Base-by-base conservation (phyloP, 805 yeast species). In the Wickerhamiella domercqiae region DNA sequence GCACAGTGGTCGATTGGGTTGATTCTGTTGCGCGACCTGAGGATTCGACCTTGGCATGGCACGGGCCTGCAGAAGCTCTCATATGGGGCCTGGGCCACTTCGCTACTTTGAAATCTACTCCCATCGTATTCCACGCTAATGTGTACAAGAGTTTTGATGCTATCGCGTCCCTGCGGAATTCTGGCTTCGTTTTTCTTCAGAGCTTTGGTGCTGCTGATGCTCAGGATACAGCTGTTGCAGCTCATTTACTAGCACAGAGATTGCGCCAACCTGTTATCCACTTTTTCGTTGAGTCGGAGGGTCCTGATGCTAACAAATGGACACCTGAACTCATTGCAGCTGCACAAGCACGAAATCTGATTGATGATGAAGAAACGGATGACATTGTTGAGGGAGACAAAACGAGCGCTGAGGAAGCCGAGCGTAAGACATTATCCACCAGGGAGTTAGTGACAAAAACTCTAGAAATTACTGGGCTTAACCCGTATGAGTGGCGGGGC, bases 81-180 rank as follows among this genome's bases (percentile, higher is more conserved):
- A 47, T 48, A 35, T 16, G 19, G 4, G 54, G 53, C 2, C 35
- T 50, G 17, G 43, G 46, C 36, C 47, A 45, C 26, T 36, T 49
- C 21, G 7, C 29, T 4, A 37, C 43, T 1, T 36, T 50, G 13
- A 34, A 29, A 7, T 21, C 18, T 16, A 17, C 38, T 7, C 48
- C 50, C 1, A 40, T 46, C 1, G 53, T 49, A 7, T 36, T 50
- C 29, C 53, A 50, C 26, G 43, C 40, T 21, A 37, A 32, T n/a
- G 42, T 47, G 6, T 41, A 26, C 38, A 66, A 67, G 44, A 94
- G 84, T 54, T 81, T 65, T 57, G 72, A 79, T 20, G 61, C 70
- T 13, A 68, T 82, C 20, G 63, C 87, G n/a, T 68, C 82, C 5
- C 63, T 79, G 47, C 74, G 86, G 52, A 87, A 81, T 54, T 62